Conservation (phyloP, 148 eudicot genomes). For the Rhododendron williamsianum region DNA sequence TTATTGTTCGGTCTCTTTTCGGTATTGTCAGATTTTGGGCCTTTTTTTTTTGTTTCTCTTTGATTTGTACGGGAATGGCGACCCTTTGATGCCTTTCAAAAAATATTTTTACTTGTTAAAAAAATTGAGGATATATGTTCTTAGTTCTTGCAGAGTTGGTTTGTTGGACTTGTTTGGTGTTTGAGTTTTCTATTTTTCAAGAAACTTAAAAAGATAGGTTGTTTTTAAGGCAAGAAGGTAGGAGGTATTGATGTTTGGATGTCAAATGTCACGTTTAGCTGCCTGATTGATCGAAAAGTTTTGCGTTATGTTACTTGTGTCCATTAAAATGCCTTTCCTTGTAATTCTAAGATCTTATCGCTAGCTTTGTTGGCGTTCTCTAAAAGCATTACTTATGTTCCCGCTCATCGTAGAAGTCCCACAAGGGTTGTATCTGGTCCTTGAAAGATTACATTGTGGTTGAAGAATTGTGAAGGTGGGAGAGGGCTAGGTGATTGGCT, state of each 20-base stretch:
- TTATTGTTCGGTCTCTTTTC: background rate
- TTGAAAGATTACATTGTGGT: background rate
- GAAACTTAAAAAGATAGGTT: background rate
- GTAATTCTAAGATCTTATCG: background rate
- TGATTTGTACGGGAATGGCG: background rate
- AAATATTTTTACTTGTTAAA: background rate
- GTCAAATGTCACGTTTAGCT: background rate
- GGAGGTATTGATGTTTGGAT: background rate
- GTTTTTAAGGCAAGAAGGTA: background rate
- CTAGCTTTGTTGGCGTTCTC: background rate
- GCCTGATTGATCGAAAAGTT: background rate
- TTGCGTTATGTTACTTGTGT: background rate
- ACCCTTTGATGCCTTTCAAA: background rate
- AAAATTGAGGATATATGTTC: background rate
- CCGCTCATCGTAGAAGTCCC: no score
- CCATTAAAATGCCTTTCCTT: background rate
- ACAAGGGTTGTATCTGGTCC: background rate
- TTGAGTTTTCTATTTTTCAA: background rate
- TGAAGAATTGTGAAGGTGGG: background rate
- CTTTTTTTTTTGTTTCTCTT: background rate
- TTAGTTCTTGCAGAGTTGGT: background rate
- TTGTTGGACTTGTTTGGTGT: background rate
- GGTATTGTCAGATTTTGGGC: background rate
- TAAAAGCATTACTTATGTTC: background rate
- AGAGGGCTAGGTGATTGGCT: background rate